Conservation (phyloP, 148 eudicot genomes). For the Selenicereus undatus region DNA sequence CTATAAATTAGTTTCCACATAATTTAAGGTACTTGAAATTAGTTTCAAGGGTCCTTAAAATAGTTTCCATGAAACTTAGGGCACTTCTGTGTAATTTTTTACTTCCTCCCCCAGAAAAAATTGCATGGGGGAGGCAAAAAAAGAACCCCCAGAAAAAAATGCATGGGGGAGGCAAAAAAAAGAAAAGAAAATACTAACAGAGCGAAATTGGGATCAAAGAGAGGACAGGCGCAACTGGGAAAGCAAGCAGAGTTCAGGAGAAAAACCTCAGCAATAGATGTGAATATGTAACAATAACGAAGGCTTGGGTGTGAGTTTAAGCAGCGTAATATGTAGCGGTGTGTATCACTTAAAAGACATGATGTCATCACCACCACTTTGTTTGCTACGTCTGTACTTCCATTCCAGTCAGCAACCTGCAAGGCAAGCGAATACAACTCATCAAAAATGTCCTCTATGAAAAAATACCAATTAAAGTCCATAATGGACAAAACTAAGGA, state of each 20-base stretch:
- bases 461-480: neutral
- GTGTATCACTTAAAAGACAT: constrained; percentile 82
- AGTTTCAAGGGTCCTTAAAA: no score
- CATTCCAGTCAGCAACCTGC: constrained; percentile 69
- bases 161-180: neutral
- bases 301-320: constrained; percentile 59
- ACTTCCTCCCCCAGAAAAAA: no score
- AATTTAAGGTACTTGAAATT: no score
- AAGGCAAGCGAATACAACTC: constrained; percentile 15
- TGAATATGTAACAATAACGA: constrained; percentile 57
- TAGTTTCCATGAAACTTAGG: no score
- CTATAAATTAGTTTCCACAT: no score
- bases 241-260: neutral
- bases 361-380: constrained; percentile 80
- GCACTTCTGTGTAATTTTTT: no score
- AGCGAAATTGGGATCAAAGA: neutral
- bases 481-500: neutral
- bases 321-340: constrained; percentile 85
- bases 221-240: neutral
- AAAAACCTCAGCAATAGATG: constrained; percentile 90
- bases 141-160: no score
- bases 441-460: neutral
- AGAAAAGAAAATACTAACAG: neutral
- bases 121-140: no score
- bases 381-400: constrained; percentile 38